Percentiles rank a stretch among this genome's conserved stretches.
Evolutionary conservation across 2,329 filamentous ascomycete species (phyloP).

Genomic region (Pezizomycotina sp.): DNA sequence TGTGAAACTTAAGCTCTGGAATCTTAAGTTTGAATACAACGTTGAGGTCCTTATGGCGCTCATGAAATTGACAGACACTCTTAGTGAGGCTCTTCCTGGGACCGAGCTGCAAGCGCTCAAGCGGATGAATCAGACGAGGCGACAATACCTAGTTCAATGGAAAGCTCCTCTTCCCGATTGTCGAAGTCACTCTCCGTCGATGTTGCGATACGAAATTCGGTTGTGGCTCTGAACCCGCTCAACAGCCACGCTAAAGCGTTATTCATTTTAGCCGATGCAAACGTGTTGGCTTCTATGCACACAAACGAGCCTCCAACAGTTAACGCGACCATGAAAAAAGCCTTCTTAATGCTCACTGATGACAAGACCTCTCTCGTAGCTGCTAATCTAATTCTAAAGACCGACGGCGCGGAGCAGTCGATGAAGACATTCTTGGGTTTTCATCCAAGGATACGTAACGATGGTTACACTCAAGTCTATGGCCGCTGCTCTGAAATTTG

Average conservation of each 20-base stretch:
- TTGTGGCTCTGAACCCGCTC: conserved; percentile 70
- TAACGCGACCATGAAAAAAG: conserved; percentile 55
- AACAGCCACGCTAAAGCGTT: conserved; percentile 58
- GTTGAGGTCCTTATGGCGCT: conserved; percentile 69
- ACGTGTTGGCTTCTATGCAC: conserved; percentile 50
- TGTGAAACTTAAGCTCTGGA: conserved; percentile 72
- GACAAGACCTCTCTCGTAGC: conserved; percentile 39
- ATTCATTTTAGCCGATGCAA: conserved; percentile 62
- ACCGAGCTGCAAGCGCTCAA: conserved; percentile 42
- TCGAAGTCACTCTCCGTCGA: conserved; percentile 50
- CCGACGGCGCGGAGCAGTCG: conserved; percentile 25
- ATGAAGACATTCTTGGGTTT: no score
- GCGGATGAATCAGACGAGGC: conserved; percentile 7
- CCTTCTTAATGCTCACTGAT: conserved; percentile 69
- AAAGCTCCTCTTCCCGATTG: conserved; percentile 22
- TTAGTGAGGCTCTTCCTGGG: conserved; percentile 56
- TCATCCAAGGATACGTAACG: no score
- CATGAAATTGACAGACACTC: conserved; percentile 50
- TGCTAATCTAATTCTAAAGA: conserved; percentile 5
- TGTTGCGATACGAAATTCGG: conserved; percentile 62
- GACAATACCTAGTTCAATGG: conserved; percentile 11
- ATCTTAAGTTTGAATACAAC: conserved; percentile 73
- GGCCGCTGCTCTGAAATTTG: conserved; percentile 65
- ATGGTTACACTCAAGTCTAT: conserved; percentile 78
- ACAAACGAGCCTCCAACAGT: conserved; percentile 48